Evolutionary conservation across 116 monocot genomes (phyloP).

Genomic region (Thalassia testudinum): DNA sequence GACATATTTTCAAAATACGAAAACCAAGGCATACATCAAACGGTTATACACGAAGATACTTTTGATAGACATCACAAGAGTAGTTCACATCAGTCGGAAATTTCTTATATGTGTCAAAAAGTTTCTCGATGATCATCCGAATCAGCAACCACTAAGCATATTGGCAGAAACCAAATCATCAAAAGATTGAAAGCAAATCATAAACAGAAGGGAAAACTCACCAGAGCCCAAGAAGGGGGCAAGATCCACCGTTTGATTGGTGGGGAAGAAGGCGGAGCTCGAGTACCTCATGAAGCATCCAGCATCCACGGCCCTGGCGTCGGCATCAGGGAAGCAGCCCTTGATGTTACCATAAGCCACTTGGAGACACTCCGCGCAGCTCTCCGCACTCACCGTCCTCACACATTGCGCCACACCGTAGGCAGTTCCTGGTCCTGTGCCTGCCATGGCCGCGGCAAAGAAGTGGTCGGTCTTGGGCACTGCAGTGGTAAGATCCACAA

Average conservation of each 20-base stretch:
- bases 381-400: slow-evolving; percentile 18
- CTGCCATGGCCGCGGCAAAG: slow-evolving; percentile 22
- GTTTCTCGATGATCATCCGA: too few species aligned
- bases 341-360: slow-evolving; percentile 27
- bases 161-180: too few species aligned
- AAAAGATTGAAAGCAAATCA: too few species aligned
- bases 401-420: slow-evolving; percentile 33
- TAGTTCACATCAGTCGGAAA: too few species aligned
- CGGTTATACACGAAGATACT: too few species aligned
- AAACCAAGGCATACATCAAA: too few species aligned
- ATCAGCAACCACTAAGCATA: too few species aligned
- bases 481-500: slow-evolving; percentile 13
- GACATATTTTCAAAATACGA: too few species aligned
- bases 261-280: neutral
- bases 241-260: slow-evolving; percentile 5
- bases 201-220: neutral
- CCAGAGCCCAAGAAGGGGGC: slow-evolving; percentile 13
- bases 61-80: too few species aligned
- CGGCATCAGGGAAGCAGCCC: slow-evolving; percentile 19
- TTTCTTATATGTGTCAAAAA: too few species aligned
- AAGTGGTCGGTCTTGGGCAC: slow-evolving; percentile 9
- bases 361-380: slow-evolving; percentile 22
- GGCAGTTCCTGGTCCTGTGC: slow-evolving; percentile 3
- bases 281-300: slow-evolving; percentile 62
- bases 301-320: slow-evolving; percentile 31